Evolutionary conservation across 2,329 filamentous ascomycete species (phyloP).

Genomic region (Talaromyces sp.): DNA sequence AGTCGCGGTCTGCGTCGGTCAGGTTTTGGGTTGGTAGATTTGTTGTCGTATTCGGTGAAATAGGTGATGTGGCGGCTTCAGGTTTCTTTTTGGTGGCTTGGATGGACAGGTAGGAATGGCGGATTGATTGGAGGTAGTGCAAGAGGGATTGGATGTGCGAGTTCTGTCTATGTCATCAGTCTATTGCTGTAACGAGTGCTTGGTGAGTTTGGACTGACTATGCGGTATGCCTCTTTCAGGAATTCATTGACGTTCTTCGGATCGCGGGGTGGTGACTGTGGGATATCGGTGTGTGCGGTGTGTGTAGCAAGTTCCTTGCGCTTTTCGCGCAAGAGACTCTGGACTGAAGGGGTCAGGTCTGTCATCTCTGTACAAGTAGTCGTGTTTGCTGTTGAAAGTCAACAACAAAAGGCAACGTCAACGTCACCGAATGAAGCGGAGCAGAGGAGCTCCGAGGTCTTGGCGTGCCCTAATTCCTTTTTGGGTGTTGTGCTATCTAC

Average conservation of each 20-base stretch:
- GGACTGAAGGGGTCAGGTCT: slow-evolving; percentile 39
- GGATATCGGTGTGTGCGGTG: slow-evolving; percentile 19
- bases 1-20: slow-evolving; percentile 76
- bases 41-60: not conserved
- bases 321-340: slow-evolving; percentile 31
- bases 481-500: not conserved
- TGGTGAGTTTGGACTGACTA: slow-evolving; percentile 52
- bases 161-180: slow-evolving; percentile 55
- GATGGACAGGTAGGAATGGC: slow-evolving; percentile 80
- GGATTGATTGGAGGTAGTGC: slow-evolving; percentile 74
- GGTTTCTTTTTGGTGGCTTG: slow-evolving; percentile 51
- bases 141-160: slow-evolving; percentile 78
- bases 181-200: not conserved
- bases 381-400: not conserved
- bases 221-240: slow-evolving; percentile 87
- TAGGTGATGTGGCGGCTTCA: slow-evolving; percentile 42
- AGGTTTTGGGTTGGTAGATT: slow-evolving; percentile 52
- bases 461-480: slow-evolving; percentile 14
- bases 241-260: slow-evolving; percentile 67
- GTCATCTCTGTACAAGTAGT: slow-evolving; percentile 30
- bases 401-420: slow-evolving; percentile 4
- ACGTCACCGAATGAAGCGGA: slow-evolving; percentile 15
- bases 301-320: slow-evolving; percentile 11
- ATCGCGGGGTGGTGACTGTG: slow-evolving; percentile 35
- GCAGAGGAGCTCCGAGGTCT: not conserved